Percentiles rank a stretch among this genome's conserved stretches.
Conservation (phyloP, 306 rosid species). For the Fragaria vesca region DNA sequence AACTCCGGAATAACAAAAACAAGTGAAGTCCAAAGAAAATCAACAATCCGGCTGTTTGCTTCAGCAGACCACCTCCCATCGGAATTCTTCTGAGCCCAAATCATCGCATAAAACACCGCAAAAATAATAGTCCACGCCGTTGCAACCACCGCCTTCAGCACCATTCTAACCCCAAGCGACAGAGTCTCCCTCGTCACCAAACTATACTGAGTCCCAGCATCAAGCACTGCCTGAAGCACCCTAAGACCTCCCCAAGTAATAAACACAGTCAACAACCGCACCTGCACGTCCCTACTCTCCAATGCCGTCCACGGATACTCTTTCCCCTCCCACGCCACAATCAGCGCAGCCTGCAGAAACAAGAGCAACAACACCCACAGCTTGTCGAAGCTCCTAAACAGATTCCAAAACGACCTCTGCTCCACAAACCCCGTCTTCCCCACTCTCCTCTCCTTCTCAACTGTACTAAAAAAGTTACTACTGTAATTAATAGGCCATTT, state of each 20-base stretch:
- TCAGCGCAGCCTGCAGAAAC: conserved; percentile 73
- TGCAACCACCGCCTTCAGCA: conserved; percentile 64
- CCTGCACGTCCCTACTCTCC: conserved; percentile 57
- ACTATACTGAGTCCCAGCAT: conserved; percentile 95
- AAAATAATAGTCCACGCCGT: conserved; percentile 71
- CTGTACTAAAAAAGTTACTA: conserved; percentile 64
- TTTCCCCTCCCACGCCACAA: conserved; percentile 71
- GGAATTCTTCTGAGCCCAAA: conserved; percentile 72
- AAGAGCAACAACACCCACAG: conserved; percentile 78
- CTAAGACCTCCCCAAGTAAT: conserved; percentile 81
- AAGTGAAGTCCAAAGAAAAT: conserved; percentile 58
- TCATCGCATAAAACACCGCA: conserved; percentile 60
- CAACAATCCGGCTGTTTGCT: conserved; percentile 57
- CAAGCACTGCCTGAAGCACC: conserved; percentile 80
- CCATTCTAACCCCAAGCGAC: conserved; percentile 85
- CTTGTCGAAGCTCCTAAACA: conserved; percentile 84
- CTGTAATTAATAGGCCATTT: conserved; percentile 55
- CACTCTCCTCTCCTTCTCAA: conserved; percentile 51
- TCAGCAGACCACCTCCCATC: conserved; percentile 55
- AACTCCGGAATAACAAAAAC: conserved; percentile 67
- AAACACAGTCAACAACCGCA: conserved; percentile 65
- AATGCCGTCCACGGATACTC: conserved; percentile 59
- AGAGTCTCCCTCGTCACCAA: conserved; percentile 73
- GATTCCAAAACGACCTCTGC: conserved; percentile 93
- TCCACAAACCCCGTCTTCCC: conserved; percentile 98